Conservation (phyloP, 2,329 filamentous ascomycete genomes). For the Emmonsia crescens region DNA sequence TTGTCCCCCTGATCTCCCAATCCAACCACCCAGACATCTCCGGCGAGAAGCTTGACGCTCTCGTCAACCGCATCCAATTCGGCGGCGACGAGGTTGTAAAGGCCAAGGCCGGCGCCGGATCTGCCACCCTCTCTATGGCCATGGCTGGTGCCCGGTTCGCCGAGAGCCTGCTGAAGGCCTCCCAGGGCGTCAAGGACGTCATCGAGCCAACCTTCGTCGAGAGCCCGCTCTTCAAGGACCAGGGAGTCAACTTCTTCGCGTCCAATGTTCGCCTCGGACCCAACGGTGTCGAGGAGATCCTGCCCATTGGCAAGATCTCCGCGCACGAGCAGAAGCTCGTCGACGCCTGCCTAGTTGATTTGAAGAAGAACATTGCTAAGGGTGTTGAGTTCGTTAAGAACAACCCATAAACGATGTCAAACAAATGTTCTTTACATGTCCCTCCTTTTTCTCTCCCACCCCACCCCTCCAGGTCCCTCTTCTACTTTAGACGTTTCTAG, state of each 20-base stretch:
- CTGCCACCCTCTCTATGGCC: constrained; percentile 96
- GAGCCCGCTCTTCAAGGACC: constrained; percentile 95
- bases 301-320: constrained; percentile 73
- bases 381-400: constrained; percentile 57
- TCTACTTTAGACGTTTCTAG: neutral
- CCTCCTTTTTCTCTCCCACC: neutral
- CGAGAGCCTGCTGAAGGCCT: constrained; percentile 85
- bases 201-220: constrained; percentile 95
- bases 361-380: constrained; percentile 80
- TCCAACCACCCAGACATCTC: constrained; percentile 74
- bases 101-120: constrained; percentile 96
- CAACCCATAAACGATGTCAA: constrained; percentile 36
- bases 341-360: constrained; percentile 63
- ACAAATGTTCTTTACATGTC: neutral
- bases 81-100: constrained; percentile 98
- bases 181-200: constrained; percentile 88
- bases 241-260: constrained; percentile 95
- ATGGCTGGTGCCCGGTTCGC: constrained; percentile 81
- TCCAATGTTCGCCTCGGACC: constrained; percentile 92
- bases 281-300: constrained; percentile 89
- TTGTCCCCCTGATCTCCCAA: constrained; percentile 95
- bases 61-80: constrained; percentile 94
- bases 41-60: constrained; percentile 60
- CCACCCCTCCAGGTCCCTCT: neutral
- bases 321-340: constrained; percentile 81